Percentiles rank a stretch among this genome's conserved stretches.
Evolutionary conservation across 495 filamentous ascomycete species (phyloP).

Genomic region (Aspergillus steynii): DNA sequence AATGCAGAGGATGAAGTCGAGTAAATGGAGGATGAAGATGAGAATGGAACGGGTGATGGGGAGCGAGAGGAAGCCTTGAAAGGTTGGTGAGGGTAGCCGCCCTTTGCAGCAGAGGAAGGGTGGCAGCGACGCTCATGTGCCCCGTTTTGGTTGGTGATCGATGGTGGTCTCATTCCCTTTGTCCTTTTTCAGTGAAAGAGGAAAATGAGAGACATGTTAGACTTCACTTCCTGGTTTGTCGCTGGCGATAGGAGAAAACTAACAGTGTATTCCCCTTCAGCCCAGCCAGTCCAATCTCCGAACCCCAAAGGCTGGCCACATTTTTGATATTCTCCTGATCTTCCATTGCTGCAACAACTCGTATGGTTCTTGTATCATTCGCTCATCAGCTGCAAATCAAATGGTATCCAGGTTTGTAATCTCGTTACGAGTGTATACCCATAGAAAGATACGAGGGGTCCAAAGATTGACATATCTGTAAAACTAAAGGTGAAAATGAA

Average conservation of each 20-base stretch:
- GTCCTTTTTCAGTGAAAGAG: background rate
- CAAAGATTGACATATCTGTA: no score
- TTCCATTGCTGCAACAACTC: no score
- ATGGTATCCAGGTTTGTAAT: background rate
- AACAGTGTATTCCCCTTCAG: background rate
- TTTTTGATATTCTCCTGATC: no score
- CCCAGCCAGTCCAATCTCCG: background rate
- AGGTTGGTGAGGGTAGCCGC: background rate
- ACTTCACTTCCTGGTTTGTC: background rate
- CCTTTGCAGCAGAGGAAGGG: no score
- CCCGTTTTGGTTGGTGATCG: background rate
- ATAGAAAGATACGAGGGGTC: background rate
- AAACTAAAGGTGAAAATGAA: background rate
- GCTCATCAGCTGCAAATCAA: background rate
- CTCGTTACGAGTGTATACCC: background rate
- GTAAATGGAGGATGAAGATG: background rate
- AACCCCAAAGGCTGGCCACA: no score
- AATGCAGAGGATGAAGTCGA: conserved; percentile 4
- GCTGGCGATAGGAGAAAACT: background rate
- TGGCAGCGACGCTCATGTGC: background rate
- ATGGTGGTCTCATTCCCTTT: background rate
- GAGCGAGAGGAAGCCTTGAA: conserved; percentile 1
- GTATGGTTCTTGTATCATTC: background rate
- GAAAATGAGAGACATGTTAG: background rate
- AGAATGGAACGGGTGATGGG: background rate